Conservation (phyloP, 805 yeast genomes). For the Candida argentea region DNA sequence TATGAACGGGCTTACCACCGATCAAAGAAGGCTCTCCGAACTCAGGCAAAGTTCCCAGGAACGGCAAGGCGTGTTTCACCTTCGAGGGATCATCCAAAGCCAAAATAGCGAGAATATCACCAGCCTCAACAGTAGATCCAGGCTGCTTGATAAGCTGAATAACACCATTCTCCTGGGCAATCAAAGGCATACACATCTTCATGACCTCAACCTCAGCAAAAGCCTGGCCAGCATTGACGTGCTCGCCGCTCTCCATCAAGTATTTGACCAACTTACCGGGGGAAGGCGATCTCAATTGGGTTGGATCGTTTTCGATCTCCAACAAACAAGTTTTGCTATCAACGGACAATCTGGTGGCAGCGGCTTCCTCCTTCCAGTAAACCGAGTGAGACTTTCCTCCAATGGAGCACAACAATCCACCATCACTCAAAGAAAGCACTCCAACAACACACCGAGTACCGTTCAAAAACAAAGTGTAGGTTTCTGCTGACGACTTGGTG, state of each 20-base stretch:
- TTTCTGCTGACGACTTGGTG: slow-evolving; percentile 80
- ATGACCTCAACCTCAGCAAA: slow-evolving; percentile 98
- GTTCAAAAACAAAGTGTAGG: slow-evolving; percentile 82
- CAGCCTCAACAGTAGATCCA: slow-evolving; percentile 93
- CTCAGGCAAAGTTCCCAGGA: slow-evolving; percentile 86
- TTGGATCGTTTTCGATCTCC: slow-evolving; percentile 96
- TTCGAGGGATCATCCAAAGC: slow-evolving; percentile 94
- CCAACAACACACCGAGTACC: slow-evolving; percentile 87
- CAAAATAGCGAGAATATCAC: slow-evolving; percentile 92
- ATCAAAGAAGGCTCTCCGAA: slow-evolving; percentile 72
- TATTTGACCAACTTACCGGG: slow-evolving; percentile 96
- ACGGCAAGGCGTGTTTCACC: slow-evolving; percentile 94
- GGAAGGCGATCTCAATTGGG: slow-evolving; percentile 96
- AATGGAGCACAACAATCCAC: slow-evolving; percentile 79
- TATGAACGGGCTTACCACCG: slow-evolving; percentile 80
- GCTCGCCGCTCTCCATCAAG: slow-evolving; percentile 93
- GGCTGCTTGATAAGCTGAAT: slow-evolving; percentile 94
- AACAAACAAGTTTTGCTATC: slow-evolving; percentile 91
- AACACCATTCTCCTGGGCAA: slow-evolving; percentile 88
- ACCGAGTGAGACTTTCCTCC: slow-evolving; percentile 93
- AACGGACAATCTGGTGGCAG: slow-evolving; percentile 89
- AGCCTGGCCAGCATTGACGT: slow-evolving; percentile 81
- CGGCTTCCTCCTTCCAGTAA: slow-evolving; percentile 96
- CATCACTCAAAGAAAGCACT: slow-evolving; percentile 84
- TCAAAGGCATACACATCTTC: slow-evolving; percentile 98